Conservation (phyloP, 306 rosid genomes). For the Citrullus mucosospermus region DNA sequence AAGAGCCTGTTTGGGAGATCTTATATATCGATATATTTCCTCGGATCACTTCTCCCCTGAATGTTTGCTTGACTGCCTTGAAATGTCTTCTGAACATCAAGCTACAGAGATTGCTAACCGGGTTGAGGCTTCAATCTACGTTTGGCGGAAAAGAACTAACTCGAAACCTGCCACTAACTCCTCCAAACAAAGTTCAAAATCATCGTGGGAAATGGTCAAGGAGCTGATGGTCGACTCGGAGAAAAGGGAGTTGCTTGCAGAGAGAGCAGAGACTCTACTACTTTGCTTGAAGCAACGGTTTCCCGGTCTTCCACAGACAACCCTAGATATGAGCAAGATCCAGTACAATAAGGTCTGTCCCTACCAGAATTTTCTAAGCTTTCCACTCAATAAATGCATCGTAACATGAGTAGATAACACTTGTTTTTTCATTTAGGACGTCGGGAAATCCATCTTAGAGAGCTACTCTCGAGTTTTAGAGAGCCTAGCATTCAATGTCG, state of each 20-base stretch:
- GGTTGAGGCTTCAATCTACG: slow-evolving; percentile 62
- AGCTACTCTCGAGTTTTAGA: slow-evolving; percentile 87
- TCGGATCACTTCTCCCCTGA: slow-evolving; percentile 84
- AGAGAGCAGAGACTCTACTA: slow-evolving; percentile 78
- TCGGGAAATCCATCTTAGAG: slow-evolving; percentile 86
- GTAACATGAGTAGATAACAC: not conserved
- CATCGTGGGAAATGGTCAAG: slow-evolving; percentile 98
- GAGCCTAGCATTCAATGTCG: slow-evolving; percentile 75
- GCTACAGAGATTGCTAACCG: slow-evolving; percentile 82
- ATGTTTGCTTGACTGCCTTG: slow-evolving; percentile 77
- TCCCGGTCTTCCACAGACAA: slow-evolving; percentile 86
- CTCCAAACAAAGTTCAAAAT: slow-evolving; percentile 41
- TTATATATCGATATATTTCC: slow-evolving; percentile 73
- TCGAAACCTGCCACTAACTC: slow-evolving; percentile 33
- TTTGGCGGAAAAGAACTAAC: slow-evolving; percentile 55
- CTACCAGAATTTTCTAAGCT: not conserved
- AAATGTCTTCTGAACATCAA: slow-evolving; percentile 87
- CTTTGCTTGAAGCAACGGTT: slow-evolving; percentile 77
- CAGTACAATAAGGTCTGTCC: slow-evolving; percentile 68
- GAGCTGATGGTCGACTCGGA: slow-evolving; percentile 83
- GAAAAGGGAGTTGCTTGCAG: slow-evolving; percentile 76
- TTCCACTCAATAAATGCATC: not conserved
- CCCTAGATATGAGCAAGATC: slow-evolving; percentile 85
- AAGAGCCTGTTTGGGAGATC: slow-evolving; percentile 69
- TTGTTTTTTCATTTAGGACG: slow-evolving; percentile 41